Conservation (phyloP, 345 rosid species). For the Populus nigra region DNA sequence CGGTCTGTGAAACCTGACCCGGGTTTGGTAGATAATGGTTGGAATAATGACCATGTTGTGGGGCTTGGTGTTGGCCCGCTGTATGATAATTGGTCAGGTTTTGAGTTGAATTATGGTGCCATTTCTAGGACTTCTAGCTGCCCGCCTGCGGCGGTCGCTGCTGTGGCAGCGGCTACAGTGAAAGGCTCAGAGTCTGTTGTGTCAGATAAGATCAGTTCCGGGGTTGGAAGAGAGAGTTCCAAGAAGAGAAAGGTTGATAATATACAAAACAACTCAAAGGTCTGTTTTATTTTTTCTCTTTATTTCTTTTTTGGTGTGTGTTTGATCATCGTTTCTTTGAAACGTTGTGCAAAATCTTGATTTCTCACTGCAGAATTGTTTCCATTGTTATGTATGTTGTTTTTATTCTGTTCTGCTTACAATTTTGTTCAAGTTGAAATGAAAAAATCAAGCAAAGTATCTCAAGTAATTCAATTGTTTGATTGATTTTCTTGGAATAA, state of each 20-base stretch:
- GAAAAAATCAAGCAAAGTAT: background rate
- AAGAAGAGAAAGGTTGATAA: conserved; percentile 65
- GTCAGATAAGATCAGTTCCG: conserved; percentile 32
- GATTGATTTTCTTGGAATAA: conserved; percentile 11
- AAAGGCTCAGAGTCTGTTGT: conserved; percentile 23
- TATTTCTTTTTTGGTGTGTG: background rate
- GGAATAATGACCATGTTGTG: conserved; percentile 16
- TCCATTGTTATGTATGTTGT: background rate
- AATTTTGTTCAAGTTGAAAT: background rate
- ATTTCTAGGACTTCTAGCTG: conserved; percentile 47
- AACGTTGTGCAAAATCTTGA: background rate
- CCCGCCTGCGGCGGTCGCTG: conserved; percentile 34
- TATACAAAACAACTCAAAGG: conserved; percentile 35
- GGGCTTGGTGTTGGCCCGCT: conserved; percentile 31
- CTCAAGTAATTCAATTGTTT: background rate
- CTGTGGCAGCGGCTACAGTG: conserved; percentile 17
- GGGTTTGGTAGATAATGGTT: conserved; percentile 32
- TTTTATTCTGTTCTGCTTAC: background rate
- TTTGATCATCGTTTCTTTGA: background rate
- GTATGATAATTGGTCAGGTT: conserved; percentile 24
- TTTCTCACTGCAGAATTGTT: background rate
- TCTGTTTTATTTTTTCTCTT: background rate
- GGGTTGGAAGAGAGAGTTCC: conserved; percentile 41
- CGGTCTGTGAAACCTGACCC: conserved; percentile 46
- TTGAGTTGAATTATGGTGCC: conserved; percentile 27